Percentiles rank a stretch among this genome's conserved stretches.
These are phyloP conservation scores for Botrytis tulipae DNA, from an alignment of 2,329 filamentous ascomycete genomes.

Conservation along the genomic window DNA sequence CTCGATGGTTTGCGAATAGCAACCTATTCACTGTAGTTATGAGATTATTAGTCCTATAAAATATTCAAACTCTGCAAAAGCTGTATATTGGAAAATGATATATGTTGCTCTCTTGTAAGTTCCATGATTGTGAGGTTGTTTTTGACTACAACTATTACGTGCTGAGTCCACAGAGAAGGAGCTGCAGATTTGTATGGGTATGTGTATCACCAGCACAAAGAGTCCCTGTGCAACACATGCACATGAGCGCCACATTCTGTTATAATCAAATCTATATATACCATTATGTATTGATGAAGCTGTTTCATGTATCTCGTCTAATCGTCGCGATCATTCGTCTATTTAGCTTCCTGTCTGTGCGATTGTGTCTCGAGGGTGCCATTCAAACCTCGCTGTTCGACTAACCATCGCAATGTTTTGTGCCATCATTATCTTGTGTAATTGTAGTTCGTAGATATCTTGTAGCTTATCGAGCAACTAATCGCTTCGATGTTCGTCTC, in stretches of 20 bases:
- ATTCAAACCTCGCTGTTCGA: not conserved
- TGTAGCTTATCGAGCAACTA: too few species aligned
- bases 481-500: too few species aligned
- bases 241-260: not conserved
- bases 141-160: not conserved
- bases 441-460: not conserved
- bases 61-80: not conserved
- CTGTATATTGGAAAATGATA: not conserved
- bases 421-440: not conserved
- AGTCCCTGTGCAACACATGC: not conserved
- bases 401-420: not conserved
- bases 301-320: not conserved
- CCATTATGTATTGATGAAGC: not conserved
- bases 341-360: not conserved
- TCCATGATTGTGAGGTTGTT: not conserved
- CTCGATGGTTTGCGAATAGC: not conserved
- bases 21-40: not conserved
- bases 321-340: not conserved
- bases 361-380: not conserved
- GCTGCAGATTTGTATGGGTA: rapidly evolving
- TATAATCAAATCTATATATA: not conserved
- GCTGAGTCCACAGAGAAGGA: not conserved
- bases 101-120: not conserved
- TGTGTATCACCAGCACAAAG: not conserved
- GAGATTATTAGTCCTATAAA: not conserved